Evolutionary conservation across 2,329 filamentous ascomycete species (phyloP), one percentile per base, ranked within the genome.

Genomic region (Colletotrichum abscissum): DNA sequence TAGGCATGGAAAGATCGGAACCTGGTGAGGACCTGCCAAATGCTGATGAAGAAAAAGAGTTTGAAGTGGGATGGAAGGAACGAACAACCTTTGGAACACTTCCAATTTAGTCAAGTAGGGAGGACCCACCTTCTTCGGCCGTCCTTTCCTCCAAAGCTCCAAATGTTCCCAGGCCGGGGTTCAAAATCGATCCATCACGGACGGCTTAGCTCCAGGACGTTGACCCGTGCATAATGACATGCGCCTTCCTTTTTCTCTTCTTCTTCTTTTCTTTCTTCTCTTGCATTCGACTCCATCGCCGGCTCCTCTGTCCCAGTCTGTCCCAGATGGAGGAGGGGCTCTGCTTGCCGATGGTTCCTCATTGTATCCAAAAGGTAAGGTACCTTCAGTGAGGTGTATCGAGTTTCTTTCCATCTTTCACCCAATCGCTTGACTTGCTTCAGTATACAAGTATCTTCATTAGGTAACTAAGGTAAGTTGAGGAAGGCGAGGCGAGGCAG

Each of bases 291-390:
- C 70, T 65, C 73, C 73, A 33, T 76, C 78, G 30, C 76, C 72
- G 24, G 69, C 75, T 56, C 77, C 73, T 57, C 76, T 76, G 62
- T 73, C 59, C 72, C 65, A 57, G 28, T 57, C 77, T 76, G 62
- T 73, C 59, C 72, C 65, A 57, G 55, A 14, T 11, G 28, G 26
- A 57, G 26, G 42, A 49, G 42, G 19, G 42, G 7, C 52, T 2
- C 28, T 42, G n/a, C 33, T 24, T 7, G 35, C 63, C 52, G 52
- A 24, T 30, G 6, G 16, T n/a, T 16, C 42, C 16, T 63, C 38
- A 2, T 16, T 60, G 11, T 1, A 19, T 55, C 26, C 52, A 55
- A 26, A 55, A 19, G 22, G 52, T 26, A 55, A 19, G 9, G 52
- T 24, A 9, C 24, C 14, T n/a, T n/a, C 16, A 46, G 42, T 54